These are phyloP conservation scores for Orbilia ellipsospora DNA, from an alignment of 2,329 filamentous ascomycete genomes.

Conservation along the genomic window DNA sequence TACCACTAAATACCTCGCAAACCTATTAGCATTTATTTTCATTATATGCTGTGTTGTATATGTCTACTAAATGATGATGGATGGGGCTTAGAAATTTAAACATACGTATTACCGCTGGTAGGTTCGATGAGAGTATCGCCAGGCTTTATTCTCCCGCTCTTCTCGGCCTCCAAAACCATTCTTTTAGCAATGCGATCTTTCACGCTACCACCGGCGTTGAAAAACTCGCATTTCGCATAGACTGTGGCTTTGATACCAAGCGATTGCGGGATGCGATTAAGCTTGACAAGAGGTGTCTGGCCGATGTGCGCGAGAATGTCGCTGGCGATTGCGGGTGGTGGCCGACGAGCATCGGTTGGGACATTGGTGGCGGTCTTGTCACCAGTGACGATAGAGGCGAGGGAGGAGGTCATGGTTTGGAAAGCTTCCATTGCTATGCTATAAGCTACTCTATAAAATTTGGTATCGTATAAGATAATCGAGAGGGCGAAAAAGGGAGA, in stretches of 20 bases:
- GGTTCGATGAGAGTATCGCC: conserved; percentile 98
- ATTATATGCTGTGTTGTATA: conserved; percentile 3
- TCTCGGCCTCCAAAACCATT: conserved; percentile 97
- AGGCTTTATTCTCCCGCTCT: conserved; percentile 90
- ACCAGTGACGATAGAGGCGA: conserved; percentile 28
- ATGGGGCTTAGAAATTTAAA: conserved; percentile 27
- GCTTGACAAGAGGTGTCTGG: conserved; percentile 91
- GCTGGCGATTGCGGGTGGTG: conserved; percentile 61
- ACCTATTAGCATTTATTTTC: conserved; percentile 49
- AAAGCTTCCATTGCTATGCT: conserved; percentile 43
- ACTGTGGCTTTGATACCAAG: conserved; percentile 88
- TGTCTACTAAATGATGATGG: neutral
- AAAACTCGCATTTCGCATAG: conserved; percentile 90
- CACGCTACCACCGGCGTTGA: conserved; percentile 92
- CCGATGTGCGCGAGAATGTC: conserved; percentile 70
- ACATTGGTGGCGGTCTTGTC: conserved; percentile 14
- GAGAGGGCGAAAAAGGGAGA: neutral
- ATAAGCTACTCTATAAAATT: neutral
- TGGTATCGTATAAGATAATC: neutral
- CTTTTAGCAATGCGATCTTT: conserved; percentile 95
- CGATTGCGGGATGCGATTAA: conserved; percentile 92
- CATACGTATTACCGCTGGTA: conserved; percentile 89
- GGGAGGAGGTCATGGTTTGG: conserved; percentile 41
- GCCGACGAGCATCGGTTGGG: conserved; percentile 1
- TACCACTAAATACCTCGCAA: conserved; percentile 69